phyloP scores from a whole-genome alignment of 2,329 filamentous ascomycete species.

The Aspergillus intermedius region DNA sequence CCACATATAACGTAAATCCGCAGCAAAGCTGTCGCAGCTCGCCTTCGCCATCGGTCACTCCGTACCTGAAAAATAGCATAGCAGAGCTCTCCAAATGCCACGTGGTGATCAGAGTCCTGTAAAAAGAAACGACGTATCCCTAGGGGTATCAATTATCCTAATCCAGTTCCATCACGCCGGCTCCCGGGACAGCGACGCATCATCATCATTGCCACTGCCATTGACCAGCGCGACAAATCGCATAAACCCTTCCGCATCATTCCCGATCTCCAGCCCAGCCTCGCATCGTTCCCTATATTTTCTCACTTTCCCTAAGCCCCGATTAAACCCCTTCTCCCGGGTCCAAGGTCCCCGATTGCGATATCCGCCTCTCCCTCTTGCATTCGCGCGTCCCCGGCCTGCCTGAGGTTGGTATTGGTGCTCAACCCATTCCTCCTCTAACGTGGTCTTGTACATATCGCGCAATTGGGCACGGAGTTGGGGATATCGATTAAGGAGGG shows the following conservation, averaged over 20 bases:
- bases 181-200: neutral
- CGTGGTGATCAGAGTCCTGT: no score
- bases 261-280: constrained; percentile 24
- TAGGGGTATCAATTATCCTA: no score
- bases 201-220: constrained; percentile 7
- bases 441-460: constrained; percentile 37
- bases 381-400: constrained; percentile 17
- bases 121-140: no score
- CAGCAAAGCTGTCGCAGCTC: no score
- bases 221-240: constrained; percentile 31
- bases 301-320: constrained; percentile 34
- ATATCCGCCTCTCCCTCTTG: constrained; percentile 19
- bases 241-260: constrained; percentile 31
- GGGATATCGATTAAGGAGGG: constrained; percentile 33
- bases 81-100: no score
- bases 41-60: no score
- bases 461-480: constrained; percentile 33
- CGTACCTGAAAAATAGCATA: no score
- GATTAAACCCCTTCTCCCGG: constrained; percentile 38
- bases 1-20: neutral
- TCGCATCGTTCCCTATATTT: constrained; percentile 33
- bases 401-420: constrained; percentile 8
- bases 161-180: neutral
- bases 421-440: constrained; percentile 37
- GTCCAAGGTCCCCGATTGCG: constrained; percentile 34